Evolutionary conservation across 2,329 filamentous ascomycete genomes (phyloP).

Genomic region (Ilyonectria mors-panacis): DNA sequence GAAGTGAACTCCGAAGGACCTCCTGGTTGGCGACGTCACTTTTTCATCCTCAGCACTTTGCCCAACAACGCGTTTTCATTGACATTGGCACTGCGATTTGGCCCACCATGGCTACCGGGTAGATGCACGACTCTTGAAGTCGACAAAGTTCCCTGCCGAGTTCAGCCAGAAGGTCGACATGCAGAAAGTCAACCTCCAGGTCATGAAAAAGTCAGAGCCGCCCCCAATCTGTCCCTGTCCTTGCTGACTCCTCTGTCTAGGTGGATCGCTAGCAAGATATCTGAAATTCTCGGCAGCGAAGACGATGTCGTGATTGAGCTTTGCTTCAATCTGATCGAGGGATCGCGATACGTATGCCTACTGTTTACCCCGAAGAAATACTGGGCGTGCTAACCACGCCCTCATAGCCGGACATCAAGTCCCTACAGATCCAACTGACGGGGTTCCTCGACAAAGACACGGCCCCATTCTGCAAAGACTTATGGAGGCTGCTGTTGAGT

Average conservation of each 20-base stretch:
- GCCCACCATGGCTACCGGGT: constrained; percentile 81
- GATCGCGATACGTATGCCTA: constrained; percentile 78
- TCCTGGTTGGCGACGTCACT: constrained; percentile 50
- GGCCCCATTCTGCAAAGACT: constrained; percentile 88
- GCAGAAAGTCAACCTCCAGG: constrained; percentile 95
- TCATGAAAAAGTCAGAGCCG: constrained; percentile 90
- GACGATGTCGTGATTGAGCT: constrained; percentile 97
- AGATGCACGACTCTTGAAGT: constrained; percentile 89
- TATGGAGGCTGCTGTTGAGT: constrained; percentile 93
- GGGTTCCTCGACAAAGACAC: constrained; percentile 97
- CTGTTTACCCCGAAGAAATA: constrained; percentile 9
- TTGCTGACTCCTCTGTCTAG: constrained; percentile 62
- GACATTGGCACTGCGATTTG: constrained; percentile 36
- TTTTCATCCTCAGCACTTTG: constrained; percentile 43
- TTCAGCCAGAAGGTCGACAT: constrained; percentile 98
- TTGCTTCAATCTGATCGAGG: constrained; percentile 79
- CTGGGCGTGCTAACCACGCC: constrained; percentile 45
- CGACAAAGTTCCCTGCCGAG: constrained; percentile 93
- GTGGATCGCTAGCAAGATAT: constrained; percentile 94
- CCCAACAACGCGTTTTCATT: constrained; percentile 38
- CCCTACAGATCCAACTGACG: constrained; percentile 92
- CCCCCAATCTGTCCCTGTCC: neutral
- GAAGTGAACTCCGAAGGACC: constrained; percentile 16
- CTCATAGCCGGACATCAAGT: constrained; percentile 91
- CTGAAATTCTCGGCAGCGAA: constrained; percentile 89